Percentiles rank a stretch among this genome's conserved stretches.
Evolutionary conservation across 164 flowering plant genomes (phyloP).

Genomic region (Dillenia suffruticosa): DNA sequence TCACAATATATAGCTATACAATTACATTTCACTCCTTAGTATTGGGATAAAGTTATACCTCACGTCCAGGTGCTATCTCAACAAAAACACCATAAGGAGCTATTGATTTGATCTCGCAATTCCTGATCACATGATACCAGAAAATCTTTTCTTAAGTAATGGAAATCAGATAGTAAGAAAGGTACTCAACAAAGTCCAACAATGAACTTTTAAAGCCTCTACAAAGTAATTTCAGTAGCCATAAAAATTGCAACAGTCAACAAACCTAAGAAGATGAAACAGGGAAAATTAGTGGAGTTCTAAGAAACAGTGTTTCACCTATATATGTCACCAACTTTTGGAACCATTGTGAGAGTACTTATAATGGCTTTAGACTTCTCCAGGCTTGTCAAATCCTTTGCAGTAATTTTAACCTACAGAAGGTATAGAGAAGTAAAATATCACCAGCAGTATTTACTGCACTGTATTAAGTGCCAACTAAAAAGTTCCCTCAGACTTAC

Average conservation of each 20-base stretch:
- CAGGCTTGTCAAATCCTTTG: slow-evolving; percentile 67
- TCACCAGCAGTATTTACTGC: not conserved
- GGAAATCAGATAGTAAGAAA: too few species aligned
- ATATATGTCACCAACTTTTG: slow-evolving; percentile 77
- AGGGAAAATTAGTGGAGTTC: too few species aligned
- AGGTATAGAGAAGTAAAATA: slow-evolving; percentile 6
- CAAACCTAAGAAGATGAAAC: too few species aligned
- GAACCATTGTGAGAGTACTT: slow-evolving; percentile 81
- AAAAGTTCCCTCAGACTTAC: slow-evolving; percentile 33
- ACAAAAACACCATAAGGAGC: slow-evolving; percentile 90
- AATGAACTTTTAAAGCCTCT: too few species aligned
- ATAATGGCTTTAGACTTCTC: slow-evolving; percentile 88
- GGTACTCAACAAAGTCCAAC: too few species aligned
- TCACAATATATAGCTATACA: too few species aligned
- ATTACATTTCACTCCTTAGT: too few species aligned
- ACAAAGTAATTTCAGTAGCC: too few species aligned
- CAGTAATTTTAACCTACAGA: slow-evolving; percentile 87
- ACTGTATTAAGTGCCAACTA: too few species aligned
- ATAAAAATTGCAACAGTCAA: too few species aligned
- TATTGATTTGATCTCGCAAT: slow-evolving; percentile 84
- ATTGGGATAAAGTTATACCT: slow-evolving; percentile 44
- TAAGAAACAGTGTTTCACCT: slow-evolving; percentile 33
- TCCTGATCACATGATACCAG: slow-evolving; percentile 33
- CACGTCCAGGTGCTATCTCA: slow-evolving; percentile 94
- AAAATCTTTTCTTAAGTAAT: too few species aligned